Conservation (phyloP, 495 filamentous ascomycete species). For the Annulohypoxylon stygium region DNA sequence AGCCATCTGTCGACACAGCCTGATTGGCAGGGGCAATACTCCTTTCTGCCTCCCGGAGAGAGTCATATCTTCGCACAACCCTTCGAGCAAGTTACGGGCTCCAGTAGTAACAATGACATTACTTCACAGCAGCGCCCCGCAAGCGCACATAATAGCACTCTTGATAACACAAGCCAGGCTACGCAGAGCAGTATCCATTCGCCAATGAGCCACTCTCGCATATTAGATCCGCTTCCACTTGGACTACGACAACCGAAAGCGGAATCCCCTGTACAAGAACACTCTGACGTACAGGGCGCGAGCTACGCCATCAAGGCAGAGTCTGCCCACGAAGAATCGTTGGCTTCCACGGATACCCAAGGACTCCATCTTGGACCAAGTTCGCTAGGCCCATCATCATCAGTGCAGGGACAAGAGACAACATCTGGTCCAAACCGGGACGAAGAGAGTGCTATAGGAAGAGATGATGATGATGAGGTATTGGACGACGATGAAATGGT, state of each 20-base stretch:
- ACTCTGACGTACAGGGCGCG: slow-evolving; percentile 54
- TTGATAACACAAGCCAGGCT: slow-evolving; percentile 53
- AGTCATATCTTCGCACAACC: slow-evolving; percentile 62
- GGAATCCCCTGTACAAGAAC: slow-evolving; percentile 53
- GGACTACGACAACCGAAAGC: slow-evolving; percentile 60
- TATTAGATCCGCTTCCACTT: slow-evolving; percentile 60
- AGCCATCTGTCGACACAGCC: slow-evolving; percentile 66
- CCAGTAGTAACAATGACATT: slow-evolving; percentile 57
- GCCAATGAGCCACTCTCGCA: slow-evolving; percentile 55
- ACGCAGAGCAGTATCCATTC: slow-evolving; percentile 51
- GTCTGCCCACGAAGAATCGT: slow-evolving; percentile 59
- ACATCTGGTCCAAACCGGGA: slow-evolving; percentile 50
- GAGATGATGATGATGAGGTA: slow-evolving; percentile 69
- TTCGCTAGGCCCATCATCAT: slow-evolving; percentile 58
- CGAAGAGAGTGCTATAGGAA: slow-evolving; percentile 59
- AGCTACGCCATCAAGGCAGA: slow-evolving; percentile 58
- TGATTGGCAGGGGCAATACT: slow-evolving; percentile 71
- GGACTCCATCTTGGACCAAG: slow-evolving; percentile 58
- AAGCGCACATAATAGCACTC: slow-evolving; percentile 53
- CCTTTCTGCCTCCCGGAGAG: slow-evolving; percentile 66
- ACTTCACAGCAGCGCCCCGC: slow-evolving; percentile 59
- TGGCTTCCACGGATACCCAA: slow-evolving; percentile 58
- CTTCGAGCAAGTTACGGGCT: slow-evolving; percentile 62
- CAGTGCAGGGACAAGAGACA: slow-evolving; percentile 53
- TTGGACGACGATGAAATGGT: slow-evolving; percentile 65